Percentiles rank a stretch among this genome's conserved stretches.
phyloP scores from a whole-genome alignment of 2,329 filamentous ascomycete species.

The Trichoderma harzianum region DNA sequence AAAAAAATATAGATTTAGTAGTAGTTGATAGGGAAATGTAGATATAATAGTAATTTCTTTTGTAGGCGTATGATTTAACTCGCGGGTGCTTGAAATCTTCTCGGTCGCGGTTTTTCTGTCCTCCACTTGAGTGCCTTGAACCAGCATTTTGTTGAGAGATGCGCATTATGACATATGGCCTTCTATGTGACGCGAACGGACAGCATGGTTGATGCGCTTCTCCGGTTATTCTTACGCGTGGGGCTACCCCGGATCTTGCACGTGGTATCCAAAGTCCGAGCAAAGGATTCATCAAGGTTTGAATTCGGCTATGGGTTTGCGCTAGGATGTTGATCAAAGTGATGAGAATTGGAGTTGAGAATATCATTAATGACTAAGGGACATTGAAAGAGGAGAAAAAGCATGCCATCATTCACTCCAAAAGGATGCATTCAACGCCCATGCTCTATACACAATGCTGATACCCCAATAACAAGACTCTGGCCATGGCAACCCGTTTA shows the following conservation, averaged over 20 bases:
- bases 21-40: too few relatives aligned
- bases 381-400: background rate
- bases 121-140: too few relatives aligned
- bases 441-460: background rate
- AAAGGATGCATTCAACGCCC: background rate
- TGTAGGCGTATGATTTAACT: too few relatives aligned
- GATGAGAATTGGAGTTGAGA: background rate
- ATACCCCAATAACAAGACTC: background rate
- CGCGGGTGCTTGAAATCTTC: too few relatives aligned
- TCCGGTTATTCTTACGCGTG: background rate
- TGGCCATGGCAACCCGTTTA: background rate
- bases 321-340: background rate
- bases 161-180: background rate
- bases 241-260: constrained; percentile 7
- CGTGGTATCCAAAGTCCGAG: background rate
- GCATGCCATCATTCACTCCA: background rate
- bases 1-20: too few relatives aligned
- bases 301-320: background rate
- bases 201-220: background rate
- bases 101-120: too few relatives aligned
- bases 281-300: background rate
- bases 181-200: background rate
- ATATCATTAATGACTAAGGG: background rate
- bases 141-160: background rate
- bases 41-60: too few relatives aligned